Percentiles rank a stretch among this genome's conserved stretches.
Conservation (phyloP, 148 eudicot species). For the Rhododendron ovatum region DNA sequence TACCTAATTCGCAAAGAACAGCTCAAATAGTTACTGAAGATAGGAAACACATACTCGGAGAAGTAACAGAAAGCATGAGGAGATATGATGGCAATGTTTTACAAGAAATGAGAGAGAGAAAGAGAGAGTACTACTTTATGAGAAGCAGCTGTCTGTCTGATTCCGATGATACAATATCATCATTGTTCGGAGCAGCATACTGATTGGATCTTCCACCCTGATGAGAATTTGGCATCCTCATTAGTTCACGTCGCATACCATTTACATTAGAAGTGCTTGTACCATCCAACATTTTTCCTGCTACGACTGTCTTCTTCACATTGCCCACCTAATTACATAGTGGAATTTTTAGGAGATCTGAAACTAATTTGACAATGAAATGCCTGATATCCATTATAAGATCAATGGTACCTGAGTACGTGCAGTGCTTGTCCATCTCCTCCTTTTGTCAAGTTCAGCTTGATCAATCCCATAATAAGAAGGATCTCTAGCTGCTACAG, state of each 20-base stretch:
- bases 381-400: neutral
- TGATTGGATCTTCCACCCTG: slow-evolving; percentile 46
- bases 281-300: slow-evolving; percentile 48
- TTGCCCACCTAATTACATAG: slow-evolving; percentile 57
- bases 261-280: slow-evolving; percentile 42
- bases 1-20: neutral
- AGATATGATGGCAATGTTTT: neutral
- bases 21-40: neutral
- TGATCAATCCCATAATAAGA: slow-evolving; percentile 61
- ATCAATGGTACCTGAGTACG: slow-evolving; percentile 60
- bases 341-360: slow-evolving; percentile 6
- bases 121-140: slow-evolving; percentile 41
- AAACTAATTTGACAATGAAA: slow-evolving; percentile 5
- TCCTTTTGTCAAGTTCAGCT: slow-evolving; percentile 72
- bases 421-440: slow-evolving; percentile 86
- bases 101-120: neutral
- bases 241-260: slow-evolving; percentile 65
- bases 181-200: slow-evolving; percentile 54
- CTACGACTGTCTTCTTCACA: slow-evolving; percentile 60
- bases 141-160: slow-evolving; percentile 86
- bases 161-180: slow-evolving; percentile 84
- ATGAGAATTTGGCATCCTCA: slow-evolving; percentile 68
- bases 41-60: neutral
- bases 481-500: slow-evolving; percentile 82
- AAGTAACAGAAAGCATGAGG: neutral